Evolutionary conservation across 768 basidiomycete genomes (phyloP).

Genomic region (Trametopsis cervina): DNA sequence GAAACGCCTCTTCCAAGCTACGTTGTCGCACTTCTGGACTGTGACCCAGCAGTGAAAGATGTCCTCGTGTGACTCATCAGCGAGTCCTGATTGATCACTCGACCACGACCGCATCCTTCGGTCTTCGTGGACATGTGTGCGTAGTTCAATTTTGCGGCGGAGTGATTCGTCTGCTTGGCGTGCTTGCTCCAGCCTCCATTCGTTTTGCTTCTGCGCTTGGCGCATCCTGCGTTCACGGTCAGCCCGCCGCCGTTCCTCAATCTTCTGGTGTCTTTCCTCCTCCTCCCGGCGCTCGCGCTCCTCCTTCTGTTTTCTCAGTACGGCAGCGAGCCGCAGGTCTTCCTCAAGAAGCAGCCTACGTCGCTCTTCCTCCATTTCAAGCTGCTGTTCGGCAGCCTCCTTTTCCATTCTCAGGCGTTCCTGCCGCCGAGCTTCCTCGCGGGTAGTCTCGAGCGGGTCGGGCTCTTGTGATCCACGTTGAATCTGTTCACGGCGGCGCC

Average conservation of each 20-base stretch:
- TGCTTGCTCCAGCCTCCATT: slow-evolving; percentile 13
- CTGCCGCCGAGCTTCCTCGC: slow-evolving; percentile 22
- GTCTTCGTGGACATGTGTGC: slow-evolving; percentile 5
- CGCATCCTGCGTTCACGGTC: slow-evolving; percentile 13
- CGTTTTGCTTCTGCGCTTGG: slow-evolving; percentile 10
- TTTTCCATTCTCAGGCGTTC: slow-evolving; percentile 20
- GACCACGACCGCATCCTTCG: slow-evolving; percentile 4
- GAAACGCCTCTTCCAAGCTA: slow-evolving; percentile 27
- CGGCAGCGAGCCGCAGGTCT: slow-evolving; percentile 20
- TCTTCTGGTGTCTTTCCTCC: slow-evolving; percentile 12
- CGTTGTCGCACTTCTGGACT: slow-evolving; percentile 20
- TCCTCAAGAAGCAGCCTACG: slow-evolving; percentile 21
- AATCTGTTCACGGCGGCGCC: background rate
- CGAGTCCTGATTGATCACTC: background rate
- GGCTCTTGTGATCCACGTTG: background rate
- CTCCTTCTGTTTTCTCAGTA: slow-evolving; percentile 19
- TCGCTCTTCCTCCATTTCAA: slow-evolving; percentile 19
- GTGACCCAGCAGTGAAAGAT: slow-evolving; percentile 25
- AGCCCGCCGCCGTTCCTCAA: slow-evolving; percentile 14
- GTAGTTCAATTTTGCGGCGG: slow-evolving; percentile 2
- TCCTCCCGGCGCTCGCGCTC: slow-evolving; percentile 19
- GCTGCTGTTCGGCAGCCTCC: slow-evolving; percentile 14
- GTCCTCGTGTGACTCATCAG: background rate
- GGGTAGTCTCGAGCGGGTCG: slow-evolving; percentile 9
- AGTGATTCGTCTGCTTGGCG: background rate